Conservation (phyloP, 75 land plant genomes). For the Selaginella moellendorffii region DNA sequence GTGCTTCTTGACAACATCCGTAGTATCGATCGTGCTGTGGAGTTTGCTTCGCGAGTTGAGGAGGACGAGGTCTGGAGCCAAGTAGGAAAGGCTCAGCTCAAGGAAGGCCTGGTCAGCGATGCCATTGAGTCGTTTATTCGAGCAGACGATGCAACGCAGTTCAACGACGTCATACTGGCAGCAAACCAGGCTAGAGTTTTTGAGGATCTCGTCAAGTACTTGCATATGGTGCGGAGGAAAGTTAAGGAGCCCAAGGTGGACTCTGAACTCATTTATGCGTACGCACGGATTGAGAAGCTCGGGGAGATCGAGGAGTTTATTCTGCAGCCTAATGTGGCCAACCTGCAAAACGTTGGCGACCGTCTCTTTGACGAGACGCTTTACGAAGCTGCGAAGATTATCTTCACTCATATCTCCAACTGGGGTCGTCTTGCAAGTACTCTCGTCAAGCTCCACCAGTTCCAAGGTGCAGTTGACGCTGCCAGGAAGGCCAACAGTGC, state of each 20-base stretch:
- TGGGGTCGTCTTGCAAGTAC: constrained; percentile 88
- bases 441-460: constrained; percentile 69
- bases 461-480: constrained; percentile 98
- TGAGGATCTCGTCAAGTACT: constrained; percentile 77
- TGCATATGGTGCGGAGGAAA: constrained; percentile 92
- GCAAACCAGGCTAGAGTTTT: constrained; percentile 58
- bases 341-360: constrained; percentile 91
- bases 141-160: constrained; percentile 91
- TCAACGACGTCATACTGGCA: constrained; percentile 71
- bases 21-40: constrained; percentile 89
- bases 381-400: constrained; percentile 93
- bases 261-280: constrained; percentile 92
- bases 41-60: constrained; percentile 95
- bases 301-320: constrained; percentile 96
- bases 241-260: constrained; percentile 87
- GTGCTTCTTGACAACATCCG: constrained; percentile 84
- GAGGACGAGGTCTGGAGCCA: constrained; percentile 99
- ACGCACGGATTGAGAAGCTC: constrained; percentile 85
- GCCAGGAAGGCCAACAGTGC: constrained; percentile 84
- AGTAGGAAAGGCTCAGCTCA: constrained; percentile 90
- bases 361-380: constrained; percentile 81
- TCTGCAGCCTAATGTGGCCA: constrained; percentile 93
- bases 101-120: constrained; percentile 90
- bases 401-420: constrained; percentile 88
- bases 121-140: constrained; percentile 99